Base-by-base conservation (phyloP, 371 early-diverging fungal genomes). In the Rhizopus microsporus region DNA sequence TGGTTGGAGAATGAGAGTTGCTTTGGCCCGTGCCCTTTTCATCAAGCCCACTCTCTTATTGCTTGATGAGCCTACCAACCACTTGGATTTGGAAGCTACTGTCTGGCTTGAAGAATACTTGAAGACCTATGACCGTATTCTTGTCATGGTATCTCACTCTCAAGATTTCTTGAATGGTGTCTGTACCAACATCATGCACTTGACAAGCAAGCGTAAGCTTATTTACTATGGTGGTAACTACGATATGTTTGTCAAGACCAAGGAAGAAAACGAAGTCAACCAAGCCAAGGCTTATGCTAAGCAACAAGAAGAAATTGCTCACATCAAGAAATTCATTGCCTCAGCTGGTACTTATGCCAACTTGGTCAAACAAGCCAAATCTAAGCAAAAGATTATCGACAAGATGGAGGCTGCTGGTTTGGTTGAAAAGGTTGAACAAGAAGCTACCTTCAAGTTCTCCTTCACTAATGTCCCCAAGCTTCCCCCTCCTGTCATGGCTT, bases 1-100 rank as follows among this genome's bases (percentile, higher is more conserved):
- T 87, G 99, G 99, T 67, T 99, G 99, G 99, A 89, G 97, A 64
- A 98, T 98, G 98, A 87, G 99, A 68, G 98, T 97, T 38, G 92
- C 97, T 7, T 83, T 99, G 34, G 98, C 99, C 46, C 90, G 93
- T 71, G 99, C 99, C 44, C 82, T 99, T 70, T 97, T 97, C 80
- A 89, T 93, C 63, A 87, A 88, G 71, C 99, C 99, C 13, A 98
- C 98, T 5, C 78, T 99, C 8, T 77, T 99, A 68, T 80, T 99
- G 57, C 81, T 99, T 63, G 99, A 99, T 82, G 97, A 99, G 71
- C 98, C 98, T 48, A 86, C 97, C 37, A 99, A 99, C 83, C 96
- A 96, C 73, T 85, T 97, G 81, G 98, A 98, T 83, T 80, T 97
- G 65, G 96, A 94, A 67, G 96, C 97, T 44, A 93, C 94, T 78